Conservation (phyloP, 371 early-diverging fungal genomes). For the Saksenaea vasiformis region DNA sequence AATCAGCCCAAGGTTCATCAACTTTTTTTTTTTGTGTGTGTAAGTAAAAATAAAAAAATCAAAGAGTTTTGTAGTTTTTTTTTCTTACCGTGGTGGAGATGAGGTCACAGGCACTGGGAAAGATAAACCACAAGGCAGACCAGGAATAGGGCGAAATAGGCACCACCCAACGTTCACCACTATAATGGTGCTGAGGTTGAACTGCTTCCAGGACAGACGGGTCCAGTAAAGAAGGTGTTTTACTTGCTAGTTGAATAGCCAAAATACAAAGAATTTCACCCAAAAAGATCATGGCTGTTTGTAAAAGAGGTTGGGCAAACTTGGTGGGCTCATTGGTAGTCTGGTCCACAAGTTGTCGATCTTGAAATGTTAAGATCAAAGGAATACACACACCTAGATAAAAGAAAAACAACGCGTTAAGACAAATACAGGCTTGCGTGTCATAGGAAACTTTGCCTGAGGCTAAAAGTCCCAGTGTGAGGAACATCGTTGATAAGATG, state of each 20-base stretch:
- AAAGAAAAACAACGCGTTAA: not conserved
- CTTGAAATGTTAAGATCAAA: conserved; percentile 45
- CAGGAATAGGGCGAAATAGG: conserved; percentile 30
- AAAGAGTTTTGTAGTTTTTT: not conserved
- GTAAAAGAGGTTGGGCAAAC: conserved; percentile 45
- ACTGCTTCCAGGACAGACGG: conserved; percentile 35
- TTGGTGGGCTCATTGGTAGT: conserved; percentile 18
- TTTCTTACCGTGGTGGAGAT: conserved; percentile 44
- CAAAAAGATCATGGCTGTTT: conserved; percentile 49
- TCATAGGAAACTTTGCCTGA: conserved; percentile 10
- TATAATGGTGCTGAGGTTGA: conserved; percentile 29
- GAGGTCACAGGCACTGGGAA: conserved; percentile 48
- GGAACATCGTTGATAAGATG: conserved; percentile 21
- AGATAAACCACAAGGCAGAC: conserved; percentile 38
- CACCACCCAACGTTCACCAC: conserved; percentile 20
- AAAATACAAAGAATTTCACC: conserved; percentile 49
- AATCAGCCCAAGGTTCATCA: conserved; percentile 45
- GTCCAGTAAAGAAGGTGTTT: conserved; percentile 32
- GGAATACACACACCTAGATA: conserved; percentile 45
- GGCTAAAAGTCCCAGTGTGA: conserved; percentile 23
- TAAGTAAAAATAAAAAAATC: not conserved
- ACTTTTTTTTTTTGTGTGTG: no score
- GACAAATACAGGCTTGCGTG: not conserved
- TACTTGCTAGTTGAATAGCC: conserved; percentile 40
- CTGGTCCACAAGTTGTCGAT: conserved; percentile 32